Evolutionary conservation across 441 rosid genomes (phyloP), one percentile per base, ranked within the genome.

Genomic region (Manihot esculenta): DNA sequence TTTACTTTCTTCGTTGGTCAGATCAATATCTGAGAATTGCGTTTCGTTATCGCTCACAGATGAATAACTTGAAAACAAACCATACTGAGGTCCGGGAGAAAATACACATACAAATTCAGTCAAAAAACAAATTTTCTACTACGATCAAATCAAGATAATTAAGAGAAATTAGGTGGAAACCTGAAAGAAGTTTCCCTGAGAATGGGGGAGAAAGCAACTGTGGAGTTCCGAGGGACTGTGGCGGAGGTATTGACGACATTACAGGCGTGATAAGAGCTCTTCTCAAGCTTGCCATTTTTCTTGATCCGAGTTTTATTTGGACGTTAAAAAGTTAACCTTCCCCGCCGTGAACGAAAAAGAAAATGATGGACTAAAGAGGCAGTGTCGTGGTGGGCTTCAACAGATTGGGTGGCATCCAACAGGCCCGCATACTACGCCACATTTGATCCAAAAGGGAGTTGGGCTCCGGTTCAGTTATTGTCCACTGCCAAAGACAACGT

Each of bases 1-100:
- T 77, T 82, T 90, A 81, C 79, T 87, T 79, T 89, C 95, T 62
- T 88, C 89, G 23, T 33, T 82, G 70, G 95, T 86, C 75, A 91
- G 85, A 74, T 89, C 91, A n/a, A 89, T 78, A 65, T 81, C 80
- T 7, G 71, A 69, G 35, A 77, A 78, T 64, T 77, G 81, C 33
- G 74, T 0, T 54, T 44, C 65, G 35, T 56, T 21, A 7, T 64
- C 68, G 58, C 63, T 67, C 15, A 33, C 71, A 14, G 84, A 72
- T 69, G 84, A 88, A 73, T 82, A 88, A 51, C 80, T 82, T 24
- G 79, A 54, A 73, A 82, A 70, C 74, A 80, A 81, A 53, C 79
- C 78, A 74, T 56, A 57, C 66, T 68, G 78, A 61, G 86, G 78
- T 76, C 93, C 88, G 57, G 18, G 20, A 53, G 33, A 7, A 51